phyloP scores from a whole-genome alignment of 2,329 filamentous ascomycete genomes.

The Exophiala dermatitidis region DNA sequence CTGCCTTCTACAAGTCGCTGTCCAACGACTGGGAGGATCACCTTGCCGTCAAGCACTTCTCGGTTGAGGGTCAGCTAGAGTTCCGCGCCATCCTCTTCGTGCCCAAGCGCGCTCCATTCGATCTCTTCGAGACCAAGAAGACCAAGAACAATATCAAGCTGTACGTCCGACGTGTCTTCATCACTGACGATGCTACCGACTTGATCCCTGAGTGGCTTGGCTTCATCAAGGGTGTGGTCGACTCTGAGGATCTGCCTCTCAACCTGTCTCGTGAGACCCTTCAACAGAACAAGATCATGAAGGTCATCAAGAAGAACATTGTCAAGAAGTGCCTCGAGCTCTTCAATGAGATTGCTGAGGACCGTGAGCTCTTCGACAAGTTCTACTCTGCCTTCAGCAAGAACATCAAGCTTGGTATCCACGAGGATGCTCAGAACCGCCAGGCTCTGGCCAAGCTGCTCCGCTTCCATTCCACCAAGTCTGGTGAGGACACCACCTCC shows the following conservation, averaged over 20 bases:
- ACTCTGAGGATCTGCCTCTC: constrained; percentile 98
- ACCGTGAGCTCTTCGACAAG: constrained; percentile 99
- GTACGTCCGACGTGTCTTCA: constrained; percentile 99
- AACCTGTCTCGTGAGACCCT: constrained; percentile 99
- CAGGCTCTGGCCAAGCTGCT: constrained; percentile 89
- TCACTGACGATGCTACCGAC: constrained; percentile 98
- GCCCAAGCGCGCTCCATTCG: constrained; percentile 98
- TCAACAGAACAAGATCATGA: constrained; percentile 99
- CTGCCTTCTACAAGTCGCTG: constrained; percentile 98
- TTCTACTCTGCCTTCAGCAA: constrained; percentile 99
- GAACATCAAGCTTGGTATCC: constrained; percentile 99
- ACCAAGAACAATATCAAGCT: constrained; percentile 99
- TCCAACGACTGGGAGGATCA: constrained; percentile 99
- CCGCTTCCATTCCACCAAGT: constrained; percentile 98
- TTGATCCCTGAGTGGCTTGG: constrained; percentile 98
- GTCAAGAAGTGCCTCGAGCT: constrained; percentile 99
- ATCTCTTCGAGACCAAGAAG: constrained; percentile 99
- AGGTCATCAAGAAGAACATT: constrained; percentile 99
- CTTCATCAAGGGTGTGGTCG: constrained; percentile 99
- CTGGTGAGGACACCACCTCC: constrained; percentile 89
- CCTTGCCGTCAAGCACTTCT: constrained; percentile 99
- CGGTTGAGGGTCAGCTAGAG: constrained; percentile 98
- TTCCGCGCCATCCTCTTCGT: constrained; percentile 99
- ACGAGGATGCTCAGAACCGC: constrained; percentile 99
- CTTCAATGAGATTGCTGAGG: constrained; percentile 97